Percentiles rank a stretch among this genome's conserved stretches.
phyloP scores from a whole-genome alignment of 164 flowering plant genomes.

The Amborella trichopoda region DNA sequence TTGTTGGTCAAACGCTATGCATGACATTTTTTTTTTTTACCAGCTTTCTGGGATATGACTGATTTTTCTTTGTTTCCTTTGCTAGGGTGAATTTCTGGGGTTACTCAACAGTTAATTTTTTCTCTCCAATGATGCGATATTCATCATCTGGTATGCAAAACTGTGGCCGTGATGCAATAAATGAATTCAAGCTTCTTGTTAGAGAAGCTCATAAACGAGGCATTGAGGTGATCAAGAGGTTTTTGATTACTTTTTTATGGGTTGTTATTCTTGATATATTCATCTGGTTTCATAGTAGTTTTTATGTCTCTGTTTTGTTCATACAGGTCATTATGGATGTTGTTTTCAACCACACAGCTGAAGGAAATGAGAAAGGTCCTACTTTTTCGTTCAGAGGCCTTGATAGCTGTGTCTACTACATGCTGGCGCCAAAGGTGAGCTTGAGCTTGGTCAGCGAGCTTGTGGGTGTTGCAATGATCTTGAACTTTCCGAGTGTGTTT shows the following conservation, averaged over 20 bases:
- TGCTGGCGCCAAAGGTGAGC: constrained; percentile 95
- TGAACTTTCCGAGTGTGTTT: too few species aligned
- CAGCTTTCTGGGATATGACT: too few species aligned
- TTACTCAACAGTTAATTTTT: constrained; percentile 83
- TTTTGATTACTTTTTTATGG: background rate
- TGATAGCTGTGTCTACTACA: constrained; percentile 82
- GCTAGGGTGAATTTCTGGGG: constrained; percentile 96
- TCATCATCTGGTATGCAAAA: constrained; percentile 56
- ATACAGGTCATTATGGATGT: constrained; percentile 92
- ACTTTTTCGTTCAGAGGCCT: constrained; percentile 76
- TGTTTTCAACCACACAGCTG: constrained; percentile 97
- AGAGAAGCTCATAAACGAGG: constrained; percentile 93
- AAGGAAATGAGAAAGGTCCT: constrained; percentile 94
- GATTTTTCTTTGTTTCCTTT: constrained; percentile 6
- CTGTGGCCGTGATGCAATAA: constrained; percentile 66
- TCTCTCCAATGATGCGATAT: constrained; percentile 93
- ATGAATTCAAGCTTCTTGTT: constrained; percentile 75
- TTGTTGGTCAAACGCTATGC: too few species aligned
- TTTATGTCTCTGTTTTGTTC: constrained; percentile 4
- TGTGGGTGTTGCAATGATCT: too few species aligned
- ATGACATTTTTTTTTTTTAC: too few species aligned
- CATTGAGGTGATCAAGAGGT: constrained; percentile 58
- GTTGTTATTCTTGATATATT: constrained; percentile 3
- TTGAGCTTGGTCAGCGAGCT: too few species aligned
- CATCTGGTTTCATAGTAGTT: background rate